phyloP scores from a whole-genome alignment of 345 rosid genomes.

The Gossypium anomalum region DNA sequence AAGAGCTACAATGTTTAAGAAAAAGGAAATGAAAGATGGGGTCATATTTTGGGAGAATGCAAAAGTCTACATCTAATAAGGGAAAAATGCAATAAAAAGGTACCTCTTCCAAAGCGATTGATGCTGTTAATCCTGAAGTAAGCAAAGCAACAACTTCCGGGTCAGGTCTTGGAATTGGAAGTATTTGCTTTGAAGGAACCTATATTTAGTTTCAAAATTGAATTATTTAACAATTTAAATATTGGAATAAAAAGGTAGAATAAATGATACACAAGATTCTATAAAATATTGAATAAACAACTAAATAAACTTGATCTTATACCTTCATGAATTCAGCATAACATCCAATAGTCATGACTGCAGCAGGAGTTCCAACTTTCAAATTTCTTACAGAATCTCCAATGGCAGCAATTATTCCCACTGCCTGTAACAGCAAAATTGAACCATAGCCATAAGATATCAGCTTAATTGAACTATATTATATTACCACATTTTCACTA shows the following conservation, averaged over 20 bases:
- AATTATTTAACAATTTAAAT: neutral
- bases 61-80: neutral
- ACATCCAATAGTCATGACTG: constrained; percentile 76
- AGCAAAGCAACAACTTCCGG: constrained; percentile 99
- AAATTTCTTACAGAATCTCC: constrained; percentile 71
- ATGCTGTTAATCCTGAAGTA: constrained; percentile 96
- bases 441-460: constrained; percentile 6
- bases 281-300: neutral
- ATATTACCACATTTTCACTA: neutral
- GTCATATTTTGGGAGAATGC: neutral
- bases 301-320: constrained; percentile 14
- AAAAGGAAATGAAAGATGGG: neutral
- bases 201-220: constrained; percentile 20
- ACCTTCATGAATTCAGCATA: constrained; percentile 76
- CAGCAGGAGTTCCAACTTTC: constrained; percentile 88
- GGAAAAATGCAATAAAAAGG: neutral
- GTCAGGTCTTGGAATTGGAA: constrained; percentile 86
- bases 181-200: constrained; percentile 73
- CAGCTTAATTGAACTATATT: neutral
- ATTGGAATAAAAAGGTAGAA: neutral
- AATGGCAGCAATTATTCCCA: constrained; percentile 81
- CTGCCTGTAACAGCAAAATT: constrained; percentile 49
- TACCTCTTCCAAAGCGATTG: constrained; percentile 92
- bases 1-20: neutral
- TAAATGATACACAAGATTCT: no score